Evolutionary conservation across 345 rosid species (phyloP).

Genomic region (Syzygium aromaticum): DNA sequence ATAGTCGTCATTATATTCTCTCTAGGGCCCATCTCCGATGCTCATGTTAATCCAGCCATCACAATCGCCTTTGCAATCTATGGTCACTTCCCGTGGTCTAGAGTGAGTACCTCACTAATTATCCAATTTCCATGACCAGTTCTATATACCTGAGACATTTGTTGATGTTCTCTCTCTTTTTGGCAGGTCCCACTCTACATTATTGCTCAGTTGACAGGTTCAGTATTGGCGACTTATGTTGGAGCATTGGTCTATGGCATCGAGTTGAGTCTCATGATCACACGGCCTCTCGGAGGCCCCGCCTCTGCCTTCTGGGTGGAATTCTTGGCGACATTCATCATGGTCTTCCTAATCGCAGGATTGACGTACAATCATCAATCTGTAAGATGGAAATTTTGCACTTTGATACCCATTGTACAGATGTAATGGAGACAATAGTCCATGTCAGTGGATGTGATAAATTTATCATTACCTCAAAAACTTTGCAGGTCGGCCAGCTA

Average conservation of each 20-base stretch:
- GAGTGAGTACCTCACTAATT: constrained; percentile 19
- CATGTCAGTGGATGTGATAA: neutral
- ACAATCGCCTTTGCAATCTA: constrained; percentile 68
- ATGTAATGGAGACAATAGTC: neutral
- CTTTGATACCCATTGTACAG: neutral
- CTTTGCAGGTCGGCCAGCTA: constrained; percentile 43
- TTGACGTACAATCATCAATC: constrained; percentile 40
- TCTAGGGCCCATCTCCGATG: constrained; percentile 77
- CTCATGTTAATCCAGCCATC: constrained; percentile 81
- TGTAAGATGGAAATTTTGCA: constrained; percentile 19
- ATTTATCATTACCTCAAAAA: neutral
- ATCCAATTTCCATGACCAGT: neutral
- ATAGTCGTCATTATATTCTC: constrained; percentile 51
- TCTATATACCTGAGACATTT: neutral
- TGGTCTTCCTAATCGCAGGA: constrained; percentile 58
- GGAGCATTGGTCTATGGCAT: constrained; percentile 50
- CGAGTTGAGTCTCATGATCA: constrained; percentile 43
- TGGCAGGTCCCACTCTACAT: constrained; percentile 69
- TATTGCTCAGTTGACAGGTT: constrained; percentile 60
- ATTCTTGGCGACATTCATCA: constrained; percentile 55
- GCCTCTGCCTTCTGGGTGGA: constrained; percentile 75
- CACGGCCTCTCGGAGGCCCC: constrained; percentile 45
- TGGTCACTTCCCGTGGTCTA: constrained; percentile 69
- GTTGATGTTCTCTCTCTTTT: neutral
- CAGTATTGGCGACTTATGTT: constrained; percentile 44